Base-by-base conservation (phyloP, 495 filamentous ascomycete species). In the Rhypophila decipiens region DNA sequence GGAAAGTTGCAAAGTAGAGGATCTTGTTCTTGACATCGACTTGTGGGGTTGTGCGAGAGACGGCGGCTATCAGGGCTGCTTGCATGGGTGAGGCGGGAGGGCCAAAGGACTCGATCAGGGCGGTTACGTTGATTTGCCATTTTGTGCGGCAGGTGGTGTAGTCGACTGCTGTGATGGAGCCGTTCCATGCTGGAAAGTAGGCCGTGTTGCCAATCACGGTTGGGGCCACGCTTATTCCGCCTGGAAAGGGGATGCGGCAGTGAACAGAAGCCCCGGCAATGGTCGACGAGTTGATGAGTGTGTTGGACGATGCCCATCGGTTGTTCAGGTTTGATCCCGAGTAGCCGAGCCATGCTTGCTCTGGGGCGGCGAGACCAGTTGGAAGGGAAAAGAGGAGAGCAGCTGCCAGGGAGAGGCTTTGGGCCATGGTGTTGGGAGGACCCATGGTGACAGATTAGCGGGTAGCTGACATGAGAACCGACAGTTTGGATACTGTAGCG, bases 111-210 rank as follows among this genome's bases (percentile, higher is more conserved):
- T 36, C 15, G 51, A 66, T 56, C 12, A 65, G 44, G 3, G 41
- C 20, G 2, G 55, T 61, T 2, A 66, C 51, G 40, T 66, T 65
- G 44, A 56, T 51, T 31, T 58, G 47, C 63, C 63, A 68, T 13
- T 56, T 39, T 15, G 65, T 52, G 35, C 50, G 41, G 51, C 63
- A 68, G 18, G 49, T 42, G 23, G 38, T 41, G 44, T 60, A 66
- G 48, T 68, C 50, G 9, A 66, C 43, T 10, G 65, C 65, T 9
- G 61, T 57, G 47, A 66, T 54, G 1, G 52, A 51, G 33, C 65
- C 65, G 47, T 60, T 57, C 57, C 59, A 68, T 19, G 62, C 63
- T 12, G 65, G 64, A 42, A 53, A 69, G 41, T 67, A 69, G 24
- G 52, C 64, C 4, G 57, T 56, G 43, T 58, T 44, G 19, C 37